Evolutionary conservation across 2,329 filamentous ascomycete genomes (phyloP).

Genomic region (Alternaria panax): DNA sequence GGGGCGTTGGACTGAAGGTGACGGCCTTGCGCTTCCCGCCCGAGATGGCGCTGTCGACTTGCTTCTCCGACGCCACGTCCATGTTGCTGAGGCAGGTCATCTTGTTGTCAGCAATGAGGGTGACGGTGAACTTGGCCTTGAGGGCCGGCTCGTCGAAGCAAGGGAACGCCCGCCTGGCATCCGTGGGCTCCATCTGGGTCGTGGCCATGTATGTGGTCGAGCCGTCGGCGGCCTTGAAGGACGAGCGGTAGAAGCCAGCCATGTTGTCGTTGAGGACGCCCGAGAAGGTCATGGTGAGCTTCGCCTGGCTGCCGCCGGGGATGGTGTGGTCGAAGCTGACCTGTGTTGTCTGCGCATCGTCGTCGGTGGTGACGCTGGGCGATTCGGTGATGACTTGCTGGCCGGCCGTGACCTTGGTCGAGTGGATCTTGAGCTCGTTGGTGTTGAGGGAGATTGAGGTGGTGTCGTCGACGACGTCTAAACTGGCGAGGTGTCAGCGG

Average conservation of each 20-base stretch:
- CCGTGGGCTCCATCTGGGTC: slow-evolving; percentile 95
- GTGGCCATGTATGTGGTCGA: slow-evolving; percentile 83
- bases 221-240: slow-evolving; percentile 84
- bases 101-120: slow-evolving; percentile 86
- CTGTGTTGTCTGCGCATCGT: slow-evolving; percentile 80
- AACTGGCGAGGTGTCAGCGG: slow-evolving; percentile 52
- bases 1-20: slow-evolving; percentile 88
- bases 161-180: slow-evolving; percentile 89
- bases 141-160: slow-evolving; percentile 96
- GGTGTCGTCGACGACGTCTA: slow-evolving; percentile 85
- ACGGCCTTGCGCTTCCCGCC: slow-evolving; percentile 79
- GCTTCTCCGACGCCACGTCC: slow-evolving; percentile 83
- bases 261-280: slow-evolving; percentile 90
- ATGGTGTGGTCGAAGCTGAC: slow-evolving; percentile 79
- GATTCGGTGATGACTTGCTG: slow-evolving; percentile 66
- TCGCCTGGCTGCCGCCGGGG: slow-evolving; percentile 76
- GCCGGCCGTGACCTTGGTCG: slow-evolving; percentile 70
- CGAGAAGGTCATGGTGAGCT: slow-evolving; percentile 78
- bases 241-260: slow-evolving; percentile 96
- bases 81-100: slow-evolving; percentile 96
- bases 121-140: slow-evolving; percentile 92
- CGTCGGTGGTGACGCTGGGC: slow-evolving; percentile 75
- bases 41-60: slow-evolving; percentile 69
- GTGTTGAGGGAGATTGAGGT: slow-evolving; percentile 88
- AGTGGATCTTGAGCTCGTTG: slow-evolving; percentile 83